Base-by-base conservation (phyloP, 1,139 yeast genomes). In the Groenewaldozyma auringiensis region DNA sequence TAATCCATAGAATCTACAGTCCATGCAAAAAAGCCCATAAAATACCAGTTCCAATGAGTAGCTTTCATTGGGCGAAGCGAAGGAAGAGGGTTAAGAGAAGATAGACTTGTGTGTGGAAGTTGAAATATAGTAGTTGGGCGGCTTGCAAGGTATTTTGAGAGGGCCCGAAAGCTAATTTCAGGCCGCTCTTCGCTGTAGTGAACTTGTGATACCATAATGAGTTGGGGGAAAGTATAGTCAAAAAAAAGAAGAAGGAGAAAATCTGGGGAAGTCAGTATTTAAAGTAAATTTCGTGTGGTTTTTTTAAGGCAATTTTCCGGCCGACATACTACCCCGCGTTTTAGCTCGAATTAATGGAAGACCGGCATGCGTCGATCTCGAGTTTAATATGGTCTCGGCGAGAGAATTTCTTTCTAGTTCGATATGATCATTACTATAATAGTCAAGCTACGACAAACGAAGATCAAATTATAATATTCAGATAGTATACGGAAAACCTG, bases 1-100 rank as follows among this genome's bases (percentile, higher is more conserved):
- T 73, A 76, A 56, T 76, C 81, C 66, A 75, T 62, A 4, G 79
- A 66, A 56, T 75, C 81, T 41, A 72, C 58, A 1, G 73, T 63
- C 81, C 81, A 76, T 4, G 72, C 77, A 38, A 65, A 53, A 47
- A 67, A 71, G 1, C 78, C 80, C 50, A 72, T 50, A 66, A 48
- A 32, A 38, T 45, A 49, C 52, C 52, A 49, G 40, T 49, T 71
- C 78, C 78, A 71, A 44, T 68, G 64, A 29, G 54, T 53, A 37
- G 57, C 47, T 3, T 58, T 52, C 62, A 70, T 64, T 16, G 60
- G 61, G 14, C 54, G 49, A 13, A 69, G 53, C 1, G 66, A 70
- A 1, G 66, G 68, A 4, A 61, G 31, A 2, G 72, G 72, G 52
- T 68, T 68, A 34, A 68, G 34, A 16, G 52, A 14, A 16, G 41